Evolutionary conservation across 768 basidiomycete genomes (phyloP), one percentile per base, ranked within the genome.

Genomic region (Suillus bovinus): DNA sequence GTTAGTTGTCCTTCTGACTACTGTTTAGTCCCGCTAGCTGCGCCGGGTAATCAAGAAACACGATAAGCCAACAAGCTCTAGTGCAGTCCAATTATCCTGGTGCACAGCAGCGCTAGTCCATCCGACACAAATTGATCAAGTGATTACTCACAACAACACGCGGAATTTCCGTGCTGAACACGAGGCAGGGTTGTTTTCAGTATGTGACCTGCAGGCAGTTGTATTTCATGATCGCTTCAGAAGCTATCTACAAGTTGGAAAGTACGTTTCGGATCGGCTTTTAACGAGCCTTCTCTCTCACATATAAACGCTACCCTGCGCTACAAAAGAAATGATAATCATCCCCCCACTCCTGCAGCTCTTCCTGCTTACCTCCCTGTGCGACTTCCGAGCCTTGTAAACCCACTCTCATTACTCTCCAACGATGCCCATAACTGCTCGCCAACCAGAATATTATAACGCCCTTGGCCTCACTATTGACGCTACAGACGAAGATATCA

Each of bases 401-500:
- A 61, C 57, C 61, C 27, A 56, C 65, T 62, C 57, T 63, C 64
- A 29, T 58, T 58, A 49, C 9, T 59, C 38, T 64, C 66, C 64
- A 63, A 73, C 59, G 60, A 76, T 74, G 74, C 62, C 75, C 61
- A 56, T 65, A 31, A 58, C 38, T 36, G 22, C 33, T 22, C 64
- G 61, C 44, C 72, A 72, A 60, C 64, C 64, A 41, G 69, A 71
- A 60, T 55, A 74, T 59, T 78, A 80, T 64, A 76, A 79, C 60
- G 74, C 82, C 61, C 76, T 87, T 54, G 84, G 80, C 61, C 71
- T 87, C 66, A 24, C 66, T 60, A 71, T 69, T 39, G 75, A 79
- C 63, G 82, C 84, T 33, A 81, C 75, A 59, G 73, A 80, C 62
- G 81, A 84, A 52, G 82, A 81, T 53, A 81, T 88, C 72, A 83